Percentiles rank a stretch among this genome's conserved stretches.
These are phyloP conservation scores for Telfairia occidentalis DNA, from an alignment of 331 rosid genomes.

Conservation along the genomic window DNA sequence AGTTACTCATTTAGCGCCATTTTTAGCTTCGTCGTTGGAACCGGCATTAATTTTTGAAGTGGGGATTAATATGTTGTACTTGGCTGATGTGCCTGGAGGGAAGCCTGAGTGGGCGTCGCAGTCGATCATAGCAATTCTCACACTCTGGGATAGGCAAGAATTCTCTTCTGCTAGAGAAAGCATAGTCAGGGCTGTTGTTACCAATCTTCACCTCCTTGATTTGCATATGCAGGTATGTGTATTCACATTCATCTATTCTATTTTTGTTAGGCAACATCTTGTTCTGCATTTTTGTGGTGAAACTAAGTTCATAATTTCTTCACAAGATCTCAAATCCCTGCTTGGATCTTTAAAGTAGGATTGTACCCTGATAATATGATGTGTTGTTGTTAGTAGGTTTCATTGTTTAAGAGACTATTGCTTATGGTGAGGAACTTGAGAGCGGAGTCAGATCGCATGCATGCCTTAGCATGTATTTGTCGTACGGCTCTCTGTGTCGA, in stretches of 20 bases:
- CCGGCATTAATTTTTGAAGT: conserved; percentile 93
- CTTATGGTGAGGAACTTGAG: conserved; percentile 93
- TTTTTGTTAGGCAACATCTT: not conserved
- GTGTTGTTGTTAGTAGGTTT: conserved; percentile 43
- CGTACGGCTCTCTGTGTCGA: conserved; percentile 97
- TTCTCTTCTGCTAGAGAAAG: conserved; percentile 91
- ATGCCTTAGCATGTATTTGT: conserved; percentile 95
- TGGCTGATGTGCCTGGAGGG: conserved; percentile 98
- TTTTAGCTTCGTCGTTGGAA: conserved; percentile 81
- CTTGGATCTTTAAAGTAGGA: not conserved
- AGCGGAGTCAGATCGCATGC: conserved; percentile 98
- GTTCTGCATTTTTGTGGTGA: conserved; percentile 1
- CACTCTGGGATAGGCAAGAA: conserved; percentile 92
- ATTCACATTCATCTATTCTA: not conserved
- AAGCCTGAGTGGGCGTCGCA: conserved; percentile 98
- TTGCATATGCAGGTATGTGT: conserved; percentile 83
- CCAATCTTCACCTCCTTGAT: conserved; percentile 92
- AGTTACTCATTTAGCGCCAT: conserved; percentile 83
- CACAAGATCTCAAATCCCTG: not conserved
- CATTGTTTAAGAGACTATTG: conserved; percentile 88
- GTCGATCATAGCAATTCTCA: conserved; percentile 79
- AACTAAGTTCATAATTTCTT: not conserved
- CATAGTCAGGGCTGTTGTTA: conserved; percentile 91
- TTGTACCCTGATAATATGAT: conserved; percentile 10
- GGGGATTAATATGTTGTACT: conserved; percentile 82